Conservation (phyloP, 768 basidiomycete genomes). For the Multifurca ochricompacta region DNA sequence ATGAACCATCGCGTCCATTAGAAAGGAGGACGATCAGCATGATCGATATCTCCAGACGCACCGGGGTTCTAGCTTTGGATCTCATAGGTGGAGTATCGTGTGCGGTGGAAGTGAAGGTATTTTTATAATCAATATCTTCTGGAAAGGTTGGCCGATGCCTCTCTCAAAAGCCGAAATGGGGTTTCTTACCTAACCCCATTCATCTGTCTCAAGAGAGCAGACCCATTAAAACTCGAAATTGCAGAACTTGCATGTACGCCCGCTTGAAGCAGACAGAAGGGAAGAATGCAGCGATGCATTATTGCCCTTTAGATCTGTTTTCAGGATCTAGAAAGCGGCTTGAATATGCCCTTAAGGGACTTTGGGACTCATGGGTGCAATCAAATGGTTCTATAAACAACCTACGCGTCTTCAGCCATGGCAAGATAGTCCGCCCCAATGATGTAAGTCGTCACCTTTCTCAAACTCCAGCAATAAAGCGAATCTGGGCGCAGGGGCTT, state of each 20-base stretch:
- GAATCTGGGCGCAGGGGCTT: conserved; percentile 4
- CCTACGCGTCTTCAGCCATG: conserved; percentile 68
- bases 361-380: conserved; percentile 68
- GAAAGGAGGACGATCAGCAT: conserved; percentile 46
- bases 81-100: conserved; percentile 58
- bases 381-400: conserved; percentile 70
- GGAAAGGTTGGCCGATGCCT: neutral
- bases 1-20: conserved; percentile 46
- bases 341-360: conserved; percentile 49
- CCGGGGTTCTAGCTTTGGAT: conserved; percentile 74
- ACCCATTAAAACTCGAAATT: conserved; percentile 58
- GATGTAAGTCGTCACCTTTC: conserved; percentile 39
- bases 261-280: conserved; percentile 40
- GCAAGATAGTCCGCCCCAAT: conserved; percentile 48
- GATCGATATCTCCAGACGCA: conserved; percentile 48
- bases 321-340: conserved; percentile 60
- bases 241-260: conserved; percentile 89
- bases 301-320: conserved; percentile 89
- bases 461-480: neutral
- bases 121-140: conserved; percentile 14
- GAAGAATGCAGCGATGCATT: conserved; percentile 37
- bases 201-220: conserved; percentile 55
- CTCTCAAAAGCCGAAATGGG: conserved; percentile 85
- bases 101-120: conserved; percentile 91
- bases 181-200: conserved; percentile 63